Base-by-base conservation (phyloP, 345 rosid species). In the Durio zibethinus region DNA sequence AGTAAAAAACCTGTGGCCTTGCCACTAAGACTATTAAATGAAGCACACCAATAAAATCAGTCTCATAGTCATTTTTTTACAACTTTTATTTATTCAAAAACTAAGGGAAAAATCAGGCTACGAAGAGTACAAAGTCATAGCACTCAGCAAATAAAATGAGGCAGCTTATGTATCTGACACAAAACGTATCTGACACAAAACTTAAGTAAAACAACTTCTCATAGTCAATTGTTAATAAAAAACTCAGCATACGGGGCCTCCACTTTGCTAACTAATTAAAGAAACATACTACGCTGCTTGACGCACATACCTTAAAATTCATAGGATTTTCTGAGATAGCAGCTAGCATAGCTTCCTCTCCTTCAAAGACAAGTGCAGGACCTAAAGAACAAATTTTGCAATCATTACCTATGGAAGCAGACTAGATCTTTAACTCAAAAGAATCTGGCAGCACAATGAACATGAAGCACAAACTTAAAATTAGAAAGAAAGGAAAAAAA, bases 291-390 rank as follows among this genome's bases (percentile, higher is more conserved):
- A 45, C 14, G 45, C 52, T 31, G 70, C 31, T 29, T 48, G 38
- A 48, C 29, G 12, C 31, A 21, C 11, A 5, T 76, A 94, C 99
- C 91, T 97, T 97, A 76, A 97, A 97, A 78, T 89, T 86, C 84
- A 79, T 73, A 7, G 99, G 97, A 79, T 92, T 84, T 65, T 88
- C 92, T 6, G 99, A 85, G 83, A 96, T 91, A 78, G 97, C 97
- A 43, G 88, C 76, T 74, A 96, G 35, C 99, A 96, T 94, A 64
- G 97, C 83, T 85, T 97, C 98, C 81, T 97, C 99, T 76, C 98
- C 97, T 82, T 94, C 99, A 83, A 97, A 97, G 66, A 94, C 94
- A 85, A 94, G 91, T 78, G 99, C 99, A 25, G 97, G 97, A 81
- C 99, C 99, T 97, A 83, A 54, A 86, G 78, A 79, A 80, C 50